These are phyloP conservation scores for Tylopilus vinaceipallidus DNA, from an alignment of 768 basidiomycete species.

Conservation along the genomic window DNA sequence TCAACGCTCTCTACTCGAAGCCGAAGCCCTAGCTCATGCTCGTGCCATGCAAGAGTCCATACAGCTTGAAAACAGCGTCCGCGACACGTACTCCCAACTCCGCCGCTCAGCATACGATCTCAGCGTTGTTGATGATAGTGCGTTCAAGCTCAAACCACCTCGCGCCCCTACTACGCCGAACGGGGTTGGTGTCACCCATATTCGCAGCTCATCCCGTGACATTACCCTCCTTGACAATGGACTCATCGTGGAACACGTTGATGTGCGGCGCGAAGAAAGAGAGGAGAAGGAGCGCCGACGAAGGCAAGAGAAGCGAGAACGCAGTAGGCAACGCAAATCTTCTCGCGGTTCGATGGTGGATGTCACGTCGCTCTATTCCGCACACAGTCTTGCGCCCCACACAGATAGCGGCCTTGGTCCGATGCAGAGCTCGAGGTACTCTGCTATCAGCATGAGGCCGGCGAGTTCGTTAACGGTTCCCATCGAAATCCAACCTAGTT, in stretches of 20 bases:
- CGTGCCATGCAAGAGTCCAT: conserved; percentile 77
- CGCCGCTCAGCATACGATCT: conserved; percentile 77
- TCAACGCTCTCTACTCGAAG: conserved; percentile 77
- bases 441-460: conserved; percentile 52
- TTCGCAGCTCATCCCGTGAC: conserved; percentile 61
- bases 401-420: conserved; percentile 58
- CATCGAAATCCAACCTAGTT: conserved; percentile 52
- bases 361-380: conserved; percentile 71
- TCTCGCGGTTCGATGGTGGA: conserved; percentile 71
- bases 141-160: conserved; percentile 71
- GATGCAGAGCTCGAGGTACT: conserved; percentile 62
- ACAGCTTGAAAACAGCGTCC: conserved; percentile 71
- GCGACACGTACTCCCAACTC: conserved; percentile 77
- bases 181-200: conserved; percentile 34
- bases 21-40: conserved; percentile 76
- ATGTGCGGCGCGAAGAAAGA: conserved; percentile 75
- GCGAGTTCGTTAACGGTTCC: conserved; percentile 61
- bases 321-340: conserved; percentile 61
- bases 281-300: conserved; percentile 70
- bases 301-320: conserved; percentile 62
- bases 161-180: conserved; percentile 37
- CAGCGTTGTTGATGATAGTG: conserved; percentile 49
- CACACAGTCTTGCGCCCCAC: conserved; percentile 51
- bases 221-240: conserved; percentile 84
- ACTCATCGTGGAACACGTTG: conserved; percentile 85